Percentiles rank a stretch among this genome's conserved stretches.
Conservation (phyloP, 1,284 basidiomycete genomes). For the Puccinia sorghi region DNA sequence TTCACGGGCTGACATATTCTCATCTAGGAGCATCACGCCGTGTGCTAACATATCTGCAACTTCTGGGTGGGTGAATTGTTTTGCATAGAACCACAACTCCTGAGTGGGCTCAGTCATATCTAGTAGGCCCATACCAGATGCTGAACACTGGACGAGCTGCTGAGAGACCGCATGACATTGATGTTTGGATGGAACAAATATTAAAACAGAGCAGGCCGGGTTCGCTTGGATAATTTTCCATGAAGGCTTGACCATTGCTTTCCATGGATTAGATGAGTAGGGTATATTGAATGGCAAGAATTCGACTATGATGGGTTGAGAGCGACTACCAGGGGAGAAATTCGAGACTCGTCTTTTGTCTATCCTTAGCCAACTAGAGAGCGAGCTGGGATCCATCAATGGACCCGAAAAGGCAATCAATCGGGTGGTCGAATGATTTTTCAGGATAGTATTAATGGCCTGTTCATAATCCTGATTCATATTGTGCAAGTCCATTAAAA, state of each 20-base stretch:
- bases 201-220: conserved; percentile 65
- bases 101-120: conserved; percentile 32
- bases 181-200: conserved; percentile 86
- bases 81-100: conserved; percentile 65
- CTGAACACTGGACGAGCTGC: conserved; percentile 87
- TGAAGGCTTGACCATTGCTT: conserved; percentile 87
- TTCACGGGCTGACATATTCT: conserved; percentile 71
- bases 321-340: conserved; percentile 80
- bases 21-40: conserved; percentile 84
- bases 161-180: conserved; percentile 76
- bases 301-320: conserved; percentile 71
- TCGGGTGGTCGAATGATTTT: conserved; percentile 65
- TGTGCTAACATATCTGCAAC: conserved; percentile 77
- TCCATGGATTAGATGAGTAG: conserved; percentile 82
- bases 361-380: conserved; percentile 81
- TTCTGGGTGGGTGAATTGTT: conserved; percentile 67
- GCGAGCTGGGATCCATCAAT: conserved; percentile 74
- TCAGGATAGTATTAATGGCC: conserved; percentile 64
- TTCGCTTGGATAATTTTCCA: conserved; percentile 63
- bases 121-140: conserved; percentile 63
- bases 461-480: conserved; percentile 83
- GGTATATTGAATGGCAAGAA: conserved; percentile 81
- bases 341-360: conserved; percentile 69
- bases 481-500: conserved; percentile 80
- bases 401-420: conserved; percentile 77